phyloP scores from a whole-genome alignment of 2,329 filamentous ascomycete genomes.

The Venturia carpophila region DNA sequence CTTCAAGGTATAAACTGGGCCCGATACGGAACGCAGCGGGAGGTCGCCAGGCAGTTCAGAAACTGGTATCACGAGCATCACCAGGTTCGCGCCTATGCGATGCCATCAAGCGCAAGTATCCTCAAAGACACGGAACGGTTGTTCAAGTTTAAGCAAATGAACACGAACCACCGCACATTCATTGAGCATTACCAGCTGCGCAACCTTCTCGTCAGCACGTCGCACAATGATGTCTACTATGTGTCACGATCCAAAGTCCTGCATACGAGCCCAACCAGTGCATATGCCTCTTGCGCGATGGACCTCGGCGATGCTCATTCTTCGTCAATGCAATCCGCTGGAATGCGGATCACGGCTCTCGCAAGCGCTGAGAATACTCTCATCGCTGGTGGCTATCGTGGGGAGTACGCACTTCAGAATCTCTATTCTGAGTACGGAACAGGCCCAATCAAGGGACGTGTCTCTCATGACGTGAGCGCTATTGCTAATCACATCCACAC shows the following conservation, averaged over 20 bases:
- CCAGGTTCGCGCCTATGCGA: slow-evolving; percentile 22
- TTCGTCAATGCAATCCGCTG: slow-evolving; percentile 31
- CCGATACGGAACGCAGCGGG: slow-evolving; percentile 26
- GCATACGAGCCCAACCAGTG: slow-evolving; percentile 42
- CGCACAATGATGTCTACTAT: slow-evolving; percentile 50
- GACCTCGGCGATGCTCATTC: slow-evolving; percentile 32
- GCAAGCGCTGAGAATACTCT: slow-evolving; percentile 40
- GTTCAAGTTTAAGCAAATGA: slow-evolving; percentile 43
- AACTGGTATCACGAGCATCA: slow-evolving; percentile 22
- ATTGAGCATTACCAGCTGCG: slow-evolving; percentile 53
- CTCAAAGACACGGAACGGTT: slow-evolving; percentile 37
- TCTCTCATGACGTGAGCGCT: slow-evolving; percentile 43
- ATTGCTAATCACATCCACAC: slow-evolving; percentile 54
- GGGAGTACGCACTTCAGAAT: slow-evolving; percentile 47
- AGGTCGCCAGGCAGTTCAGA: slow-evolving; percentile 23
- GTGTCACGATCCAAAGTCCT: slow-evolving; percentile 41
- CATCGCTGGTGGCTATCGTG: slow-evolving; percentile 49
- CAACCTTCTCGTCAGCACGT: slow-evolving; percentile 48
- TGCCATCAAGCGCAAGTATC: not conserved
- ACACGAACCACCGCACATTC: slow-evolving; percentile 38
- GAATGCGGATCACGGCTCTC: slow-evolving; percentile 46
- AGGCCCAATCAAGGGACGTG: slow-evolving; percentile 37
- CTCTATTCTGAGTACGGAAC: slow-evolving; percentile 32
- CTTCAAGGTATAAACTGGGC: slow-evolving; percentile 35
- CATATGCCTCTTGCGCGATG: slow-evolving; percentile 37